phyloP scores from a whole-genome alignment of 2,329 filamentous ascomycete genomes.

The Hirsutella rhossiliensis region DNA sequence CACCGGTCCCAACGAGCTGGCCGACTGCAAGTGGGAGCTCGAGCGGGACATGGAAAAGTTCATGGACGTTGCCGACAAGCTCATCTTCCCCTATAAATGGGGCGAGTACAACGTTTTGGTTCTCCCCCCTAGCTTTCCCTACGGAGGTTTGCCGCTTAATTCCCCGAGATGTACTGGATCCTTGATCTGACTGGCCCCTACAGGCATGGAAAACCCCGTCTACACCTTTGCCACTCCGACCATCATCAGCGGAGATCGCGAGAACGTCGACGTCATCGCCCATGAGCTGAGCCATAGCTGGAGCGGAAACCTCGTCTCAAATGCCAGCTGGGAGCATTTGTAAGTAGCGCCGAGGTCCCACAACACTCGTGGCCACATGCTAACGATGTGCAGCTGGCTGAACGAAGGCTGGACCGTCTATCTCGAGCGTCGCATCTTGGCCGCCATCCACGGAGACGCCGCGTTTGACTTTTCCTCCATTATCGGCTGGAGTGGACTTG shows the following conservation, averaged over 20 bases:
- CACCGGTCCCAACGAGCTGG: constrained; percentile 77
- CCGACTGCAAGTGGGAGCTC: constrained; percentile 80
- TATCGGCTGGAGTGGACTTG: constrained; percentile 85
- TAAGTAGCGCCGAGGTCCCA: constrained; percentile 21
- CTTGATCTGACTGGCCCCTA: not conserved
- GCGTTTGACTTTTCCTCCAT: constrained; percentile 92
- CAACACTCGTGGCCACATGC: not conserved
- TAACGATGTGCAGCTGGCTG: constrained; percentile 37
- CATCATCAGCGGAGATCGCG: constrained; percentile 78
- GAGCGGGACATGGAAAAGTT: constrained; percentile 87
- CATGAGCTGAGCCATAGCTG: constrained; percentile 70
- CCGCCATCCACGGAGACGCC: constrained; percentile 65
- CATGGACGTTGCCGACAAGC: constrained; percentile 70
- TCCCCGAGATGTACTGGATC: not conserved
- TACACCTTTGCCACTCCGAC: constrained; percentile 94
- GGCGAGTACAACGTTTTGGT: constrained; percentile 91
- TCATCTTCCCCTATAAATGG: constrained; percentile 84
- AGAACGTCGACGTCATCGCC: constrained; percentile 94
- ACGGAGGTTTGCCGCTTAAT: constrained; percentile 47
- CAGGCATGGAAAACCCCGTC: constrained; percentile 80
- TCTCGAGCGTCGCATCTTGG: constrained; percentile 74
- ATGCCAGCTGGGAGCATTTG: constrained; percentile 73
- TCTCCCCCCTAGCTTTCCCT: constrained; percentile 80
- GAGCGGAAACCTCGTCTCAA: constrained; percentile 78
- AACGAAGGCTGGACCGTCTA: constrained; percentile 90